These are phyloP conservation scores for Elongisporangium prolatum DNA, from an alignment of 352 stramenopile species.

Conservation along the genomic window DNA sequence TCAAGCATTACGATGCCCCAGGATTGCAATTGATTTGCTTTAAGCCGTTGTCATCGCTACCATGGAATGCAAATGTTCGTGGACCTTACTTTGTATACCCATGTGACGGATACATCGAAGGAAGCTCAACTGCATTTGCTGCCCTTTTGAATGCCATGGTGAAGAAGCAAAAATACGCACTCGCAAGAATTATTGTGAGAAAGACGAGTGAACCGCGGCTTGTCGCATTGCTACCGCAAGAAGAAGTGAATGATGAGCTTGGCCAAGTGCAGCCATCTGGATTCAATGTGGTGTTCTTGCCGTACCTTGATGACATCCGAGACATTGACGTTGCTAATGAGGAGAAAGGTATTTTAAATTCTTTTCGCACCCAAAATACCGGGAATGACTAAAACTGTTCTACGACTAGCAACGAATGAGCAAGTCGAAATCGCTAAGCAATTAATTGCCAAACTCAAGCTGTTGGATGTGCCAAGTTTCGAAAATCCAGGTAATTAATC, in stretches of 20 bases:
- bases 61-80: constrained; percentile 67
- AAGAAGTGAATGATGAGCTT: constrained; percentile 70
- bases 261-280: constrained; percentile 75
- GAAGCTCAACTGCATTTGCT: constrained; percentile 64
- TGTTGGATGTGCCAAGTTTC: constrained; percentile 69
- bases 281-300: constrained; percentile 75
- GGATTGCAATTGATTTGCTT: constrained; percentile 82
- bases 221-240: constrained; percentile 71
- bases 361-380: neutral
- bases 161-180: constrained; percentile 53
- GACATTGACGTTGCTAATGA: constrained; percentile 42
- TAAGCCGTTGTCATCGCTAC: constrained; percentile 51
- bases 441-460: constrained; percentile 67
- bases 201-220: constrained; percentile 76
- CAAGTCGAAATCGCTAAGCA: constrained; percentile 61
- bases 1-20: constrained; percentile 74
- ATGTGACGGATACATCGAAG: constrained; percentile 72
- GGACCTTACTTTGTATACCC: constrained; percentile 82
- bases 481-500: constrained; percentile 62
- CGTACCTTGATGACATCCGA: constrained; percentile 80
- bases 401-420: constrained; percentile 28
- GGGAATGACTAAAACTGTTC: constrained; percentile 5
- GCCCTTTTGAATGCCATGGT: constrained; percentile 65
- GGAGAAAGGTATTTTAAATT: constrained; percentile 21
- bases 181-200: constrained; percentile 63